phyloP scores from a whole-genome alignment of 371 early-diverging fungal species.

The Cokeromyces recurvatus region DNA sequence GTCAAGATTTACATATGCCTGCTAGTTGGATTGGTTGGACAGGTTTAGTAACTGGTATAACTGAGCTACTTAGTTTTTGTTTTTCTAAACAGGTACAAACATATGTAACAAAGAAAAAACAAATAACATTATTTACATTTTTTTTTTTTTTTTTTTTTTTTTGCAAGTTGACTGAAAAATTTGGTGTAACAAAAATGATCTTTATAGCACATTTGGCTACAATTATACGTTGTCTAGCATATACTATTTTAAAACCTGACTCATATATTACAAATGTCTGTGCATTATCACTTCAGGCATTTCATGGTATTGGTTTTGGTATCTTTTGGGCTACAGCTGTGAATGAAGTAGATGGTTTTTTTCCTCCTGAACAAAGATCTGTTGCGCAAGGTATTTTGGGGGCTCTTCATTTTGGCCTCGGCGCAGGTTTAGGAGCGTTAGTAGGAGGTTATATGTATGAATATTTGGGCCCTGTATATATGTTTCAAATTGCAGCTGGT shows the following conservation, averaged over 20 bases:
- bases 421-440: conserved; percentile 24
- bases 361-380: conserved; percentile 28
- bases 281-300: conserved; percentile 35
- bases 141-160: too few relatives aligned
- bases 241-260: conserved; percentile 30
- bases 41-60: conserved; percentile 30
- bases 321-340: conserved; percentile 35
- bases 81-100: conserved; percentile 28
- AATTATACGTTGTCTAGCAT: conserved; percentile 30
- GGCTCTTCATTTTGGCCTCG: conserved; percentile 24
- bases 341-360: conserved; percentile 27
- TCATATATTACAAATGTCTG: conserved; percentile 24
- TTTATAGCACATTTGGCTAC: conserved; percentile 36
- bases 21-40: conserved; percentile 42
- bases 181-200: conserved; percentile 40
- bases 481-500: conserved; percentile 18
- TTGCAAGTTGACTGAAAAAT: conserved; percentile 30
- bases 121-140: too few relatives aligned
- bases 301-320: conserved; percentile 35
- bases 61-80: conserved; percentile 21
- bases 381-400: conserved; percentile 30
- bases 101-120: not conserved
- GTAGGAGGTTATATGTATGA: conserved; percentile 26
- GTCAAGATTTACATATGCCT: conserved; percentile 33
- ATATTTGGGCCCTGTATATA: conserved; percentile 19